These are phyloP conservation scores for Aspergillus biplanus DNA, from an alignment of 495 filamentous ascomycete genomes.

Conservation along the genomic window DNA sequence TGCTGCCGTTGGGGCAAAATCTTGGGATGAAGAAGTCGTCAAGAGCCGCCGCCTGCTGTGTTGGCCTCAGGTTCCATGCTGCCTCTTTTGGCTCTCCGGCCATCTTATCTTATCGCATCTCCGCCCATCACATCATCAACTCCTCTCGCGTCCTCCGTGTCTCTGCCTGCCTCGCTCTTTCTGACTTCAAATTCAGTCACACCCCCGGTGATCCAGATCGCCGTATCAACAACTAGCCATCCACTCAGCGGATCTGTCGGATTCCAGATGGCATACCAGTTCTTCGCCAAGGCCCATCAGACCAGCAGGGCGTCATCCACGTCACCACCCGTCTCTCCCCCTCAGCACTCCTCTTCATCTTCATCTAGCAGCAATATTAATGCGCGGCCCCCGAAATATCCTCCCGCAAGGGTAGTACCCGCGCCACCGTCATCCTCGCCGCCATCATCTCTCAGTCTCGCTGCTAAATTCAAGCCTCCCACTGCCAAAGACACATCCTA, in stretches of 20 bases:
- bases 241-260: not conserved
- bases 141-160: constrained; percentile 13
- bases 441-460: constrained; percentile 22
- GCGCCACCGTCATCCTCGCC: constrained; percentile 24
- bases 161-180: not conserved
- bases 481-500: constrained; percentile 33
- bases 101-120: constrained; percentile 52
- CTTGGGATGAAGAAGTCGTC: constrained; percentile 16
- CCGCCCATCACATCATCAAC: constrained; percentile 32
- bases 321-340: constrained; percentile 34
- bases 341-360: constrained; percentile 23
- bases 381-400: constrained; percentile 38
- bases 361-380: constrained; percentile 19
- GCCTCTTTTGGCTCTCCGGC: constrained; percentile 23
- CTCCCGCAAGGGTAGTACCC: constrained; percentile 30
- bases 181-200: not conserved
- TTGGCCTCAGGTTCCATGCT: constrained; percentile 26
- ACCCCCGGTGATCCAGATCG: not conserved
- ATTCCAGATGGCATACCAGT: constrained; percentile 43
- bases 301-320: constrained; percentile 27
- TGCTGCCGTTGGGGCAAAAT: constrained; percentile 14
- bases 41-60: constrained; percentile 22
- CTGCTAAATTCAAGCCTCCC: constrained; percentile 32
- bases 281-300: constrained; percentile 44
- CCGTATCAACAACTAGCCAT: not conserved